Conservation (phyloP, 441 rosid species). For the Metrosideros polymorpha region DNA sequence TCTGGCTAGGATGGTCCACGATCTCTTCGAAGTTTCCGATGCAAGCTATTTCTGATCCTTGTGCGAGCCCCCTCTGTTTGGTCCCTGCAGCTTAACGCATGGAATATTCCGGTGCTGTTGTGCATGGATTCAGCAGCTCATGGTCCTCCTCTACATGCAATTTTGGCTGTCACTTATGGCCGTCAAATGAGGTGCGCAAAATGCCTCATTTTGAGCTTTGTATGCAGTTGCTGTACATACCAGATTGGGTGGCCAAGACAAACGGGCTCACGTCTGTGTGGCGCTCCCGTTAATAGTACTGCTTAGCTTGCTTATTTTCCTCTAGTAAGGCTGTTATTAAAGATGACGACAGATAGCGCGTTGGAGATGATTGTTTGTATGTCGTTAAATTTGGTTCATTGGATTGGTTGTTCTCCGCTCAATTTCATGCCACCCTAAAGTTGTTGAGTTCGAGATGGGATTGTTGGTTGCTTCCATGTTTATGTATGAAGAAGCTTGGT, state of each 20-base stretch:
- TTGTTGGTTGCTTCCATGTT: background rate
- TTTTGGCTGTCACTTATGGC: background rate
- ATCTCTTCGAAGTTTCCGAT: background rate
- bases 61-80: background rate
- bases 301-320: background rate
- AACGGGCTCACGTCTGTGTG: background rate
- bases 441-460: background rate
- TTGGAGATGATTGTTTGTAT: background rate
- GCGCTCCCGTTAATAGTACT: background rate
- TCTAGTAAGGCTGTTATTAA: background rate
- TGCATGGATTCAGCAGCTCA: background rate
- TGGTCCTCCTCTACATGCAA: background rate
- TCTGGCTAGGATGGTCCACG: constrained; percentile 21
- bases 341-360: background rate
- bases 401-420: background rate
- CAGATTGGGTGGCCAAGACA: background rate
- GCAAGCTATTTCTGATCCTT: background rate
- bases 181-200: background rate
- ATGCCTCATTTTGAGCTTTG: background rate
- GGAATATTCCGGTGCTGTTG: background rate
- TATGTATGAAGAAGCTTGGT: background rate
- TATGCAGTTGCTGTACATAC: background rate
- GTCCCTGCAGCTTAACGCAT: constrained; percentile 7
- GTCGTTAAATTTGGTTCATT: background rate
- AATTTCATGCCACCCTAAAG: background rate